These are phyloP conservation scores for Talaromyces sp. DNA, from an alignment of 2,329 filamentous ascomycete genomes.

Conservation along the genomic window DNA sequence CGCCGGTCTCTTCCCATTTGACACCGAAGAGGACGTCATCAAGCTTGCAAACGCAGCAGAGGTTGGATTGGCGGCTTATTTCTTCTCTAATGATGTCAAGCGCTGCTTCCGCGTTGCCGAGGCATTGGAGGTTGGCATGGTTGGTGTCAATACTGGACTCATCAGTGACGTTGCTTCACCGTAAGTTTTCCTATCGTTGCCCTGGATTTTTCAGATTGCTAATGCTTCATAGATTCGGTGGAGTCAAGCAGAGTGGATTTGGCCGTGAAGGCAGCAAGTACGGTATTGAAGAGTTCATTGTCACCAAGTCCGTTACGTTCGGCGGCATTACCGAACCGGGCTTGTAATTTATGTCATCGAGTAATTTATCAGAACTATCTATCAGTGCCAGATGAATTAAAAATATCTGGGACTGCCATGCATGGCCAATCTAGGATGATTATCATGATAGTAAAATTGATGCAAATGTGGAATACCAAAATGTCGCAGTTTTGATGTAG, in stretches of 20 bases:
- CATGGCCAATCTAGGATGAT: background rate
- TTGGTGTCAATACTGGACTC: constrained; percentile 68
- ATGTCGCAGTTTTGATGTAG: no score
- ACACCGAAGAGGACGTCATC: constrained; percentile 84
- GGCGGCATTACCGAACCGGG: constrained; percentile 58
- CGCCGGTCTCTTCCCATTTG: constrained; percentile 83
- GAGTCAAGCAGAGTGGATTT: constrained; percentile 78
- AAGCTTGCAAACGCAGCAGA: constrained; percentile 74
- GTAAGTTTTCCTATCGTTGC: constrained; percentile 29
- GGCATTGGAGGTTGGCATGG: constrained; percentile 51
- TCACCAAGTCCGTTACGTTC: constrained; percentile 67
- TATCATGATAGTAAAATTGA: background rate
- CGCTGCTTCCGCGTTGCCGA: constrained; percentile 60
- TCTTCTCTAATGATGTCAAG: constrained; percentile 68
- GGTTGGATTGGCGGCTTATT: constrained; percentile 90
- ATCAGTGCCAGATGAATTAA: no score
- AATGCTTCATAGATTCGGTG: constrained; percentile 59
- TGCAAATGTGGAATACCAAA: background rate
- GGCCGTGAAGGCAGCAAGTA: constrained; percentile 75
- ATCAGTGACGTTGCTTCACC: constrained; percentile 54
- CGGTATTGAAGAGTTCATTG: constrained; percentile 71
- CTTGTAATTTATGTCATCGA: background rate
- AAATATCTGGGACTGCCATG: background rate
- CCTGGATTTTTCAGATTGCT: constrained; percentile 15
- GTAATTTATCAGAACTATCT: background rate